Evolutionary conservation across 441 rosid genomes (phyloP).

Genomic region (Syzygium malaccense): DNA sequence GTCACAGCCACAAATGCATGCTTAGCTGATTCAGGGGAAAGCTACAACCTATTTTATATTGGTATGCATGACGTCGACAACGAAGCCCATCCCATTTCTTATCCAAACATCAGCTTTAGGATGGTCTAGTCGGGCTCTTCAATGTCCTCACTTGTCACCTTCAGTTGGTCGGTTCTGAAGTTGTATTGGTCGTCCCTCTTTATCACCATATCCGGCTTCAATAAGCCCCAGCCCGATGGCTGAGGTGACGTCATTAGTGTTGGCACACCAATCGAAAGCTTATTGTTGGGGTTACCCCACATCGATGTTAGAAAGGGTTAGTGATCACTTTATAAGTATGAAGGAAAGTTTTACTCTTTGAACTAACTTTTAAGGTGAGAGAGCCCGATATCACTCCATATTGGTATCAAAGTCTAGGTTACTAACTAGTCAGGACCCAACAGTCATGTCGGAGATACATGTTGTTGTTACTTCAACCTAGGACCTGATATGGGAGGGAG

Average conservation of each 20-base stretch:
- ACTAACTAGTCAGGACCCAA: too few species aligned
- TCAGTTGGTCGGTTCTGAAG: constrained; percentile 24
- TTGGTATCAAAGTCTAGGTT: too few species aligned
- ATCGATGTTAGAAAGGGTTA: too few species aligned
- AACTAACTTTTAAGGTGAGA: too few species aligned
- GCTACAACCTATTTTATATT: constrained; percentile 34
- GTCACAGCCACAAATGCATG: not conserved
- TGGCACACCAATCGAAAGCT: constrained; percentile 66
- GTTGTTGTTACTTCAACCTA: too few species aligned
- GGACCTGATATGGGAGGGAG: too few species aligned
- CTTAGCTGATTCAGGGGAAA: constrained; percentile 22
- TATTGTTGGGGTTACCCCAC: constrained; percentile 4
- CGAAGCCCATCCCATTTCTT: constrained; percentile 55
- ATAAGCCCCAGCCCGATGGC: constrained; percentile 38
- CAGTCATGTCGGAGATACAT: too few species aligned
- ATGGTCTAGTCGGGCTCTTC: constrained; percentile 52
- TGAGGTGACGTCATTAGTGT: constrained; percentile 73
- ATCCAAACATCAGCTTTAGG: constrained; percentile 79
- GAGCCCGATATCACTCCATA: too few species aligned
- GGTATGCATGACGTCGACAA: constrained; percentile 26
- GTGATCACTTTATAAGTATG: too few species aligned
- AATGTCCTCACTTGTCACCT: constrained; percentile 34
- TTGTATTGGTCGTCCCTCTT: constrained; percentile 47
- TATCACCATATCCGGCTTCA: constrained; percentile 30
- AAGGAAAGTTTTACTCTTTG: too few species aligned